Evolutionary conservation across 1,284 basidiomycete species (phyloP).

Genomic region (Ceratobasidium sp.): DNA sequence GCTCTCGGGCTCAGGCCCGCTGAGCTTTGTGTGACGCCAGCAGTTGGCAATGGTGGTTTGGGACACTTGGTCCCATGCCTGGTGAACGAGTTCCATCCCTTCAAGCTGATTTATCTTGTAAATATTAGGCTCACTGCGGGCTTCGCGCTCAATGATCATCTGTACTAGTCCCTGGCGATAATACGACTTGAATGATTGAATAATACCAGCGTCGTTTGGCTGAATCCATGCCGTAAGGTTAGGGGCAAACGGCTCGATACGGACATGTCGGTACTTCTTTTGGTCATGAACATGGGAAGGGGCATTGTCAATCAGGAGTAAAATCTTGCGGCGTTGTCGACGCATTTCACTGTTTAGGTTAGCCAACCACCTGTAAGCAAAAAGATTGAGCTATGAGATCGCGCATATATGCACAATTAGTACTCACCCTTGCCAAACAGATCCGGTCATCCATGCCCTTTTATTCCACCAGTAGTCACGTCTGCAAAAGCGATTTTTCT

Average conservation of each 20-base stretch:
- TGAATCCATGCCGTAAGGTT: conserved; percentile 46
- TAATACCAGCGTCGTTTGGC: conserved; percentile 43
- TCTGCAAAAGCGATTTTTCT: too few relatives aligned
- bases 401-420: conserved; percentile 6
- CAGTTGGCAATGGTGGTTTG: conserved; percentile 44
- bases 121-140: conserved; percentile 25
- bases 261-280: conserved; percentile 13
- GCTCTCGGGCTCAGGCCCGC: background rate
- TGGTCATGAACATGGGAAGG: conserved; percentile 31
- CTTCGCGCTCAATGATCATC: conserved; percentile 36
- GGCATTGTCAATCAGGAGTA: conserved; percentile 37
- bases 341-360: conserved; percentile 34
- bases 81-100: conserved; percentile 38
- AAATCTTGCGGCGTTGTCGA: conserved; percentile 17
- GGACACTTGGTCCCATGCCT: conserved; percentile 43
- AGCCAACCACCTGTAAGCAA: conserved; percentile 1
- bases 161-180: conserved; percentile 6
- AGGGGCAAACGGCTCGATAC: conserved; percentile 26
- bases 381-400: background rate
- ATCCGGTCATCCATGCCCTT: conserved; percentile 58
- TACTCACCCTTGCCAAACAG: conserved; percentile 6
- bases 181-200: conserved; percentile 45
- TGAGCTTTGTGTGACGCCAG: conserved; percentile 42
- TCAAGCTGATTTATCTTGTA: conserved; percentile 47
- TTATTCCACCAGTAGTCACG: conserved; percentile 55